Conservation (phyloP, 192 early-diverging fungal species). For the Umbelopsis ramanniana region DNA sequence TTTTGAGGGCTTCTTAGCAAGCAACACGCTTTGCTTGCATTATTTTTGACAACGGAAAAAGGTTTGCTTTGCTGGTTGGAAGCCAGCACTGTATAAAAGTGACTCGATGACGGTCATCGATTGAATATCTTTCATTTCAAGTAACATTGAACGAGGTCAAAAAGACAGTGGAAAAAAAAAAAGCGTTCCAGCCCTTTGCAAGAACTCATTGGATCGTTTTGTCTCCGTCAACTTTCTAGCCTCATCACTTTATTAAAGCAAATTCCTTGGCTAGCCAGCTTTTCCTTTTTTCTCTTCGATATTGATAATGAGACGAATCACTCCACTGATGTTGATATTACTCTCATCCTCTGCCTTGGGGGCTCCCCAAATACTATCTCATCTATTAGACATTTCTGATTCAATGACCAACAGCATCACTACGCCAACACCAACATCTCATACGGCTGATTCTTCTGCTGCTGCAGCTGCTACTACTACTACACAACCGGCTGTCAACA, state of each 20-base stretch:
- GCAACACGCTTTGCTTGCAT: too few species aligned
- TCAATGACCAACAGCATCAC: neutral
- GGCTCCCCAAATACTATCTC: neutral
- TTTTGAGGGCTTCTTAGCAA: too few species aligned
- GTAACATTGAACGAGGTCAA: constrained; percentile 16
- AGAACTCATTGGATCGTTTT: neutral
- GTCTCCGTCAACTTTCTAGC: constrained; percentile 7
- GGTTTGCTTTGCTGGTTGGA: neutral
- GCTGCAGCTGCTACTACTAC: neutral
- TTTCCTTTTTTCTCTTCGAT: neutral
- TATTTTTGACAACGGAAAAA: constrained; percentile 4
- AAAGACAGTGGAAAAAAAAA: neutral
- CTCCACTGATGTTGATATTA: neutral
- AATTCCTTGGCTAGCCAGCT: neutral
- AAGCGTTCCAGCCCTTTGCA: constrained; percentile 18
- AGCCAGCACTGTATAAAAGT: neutral
- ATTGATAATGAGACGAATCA: constrained; percentile 7
- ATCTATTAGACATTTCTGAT: constrained; percentile 3
- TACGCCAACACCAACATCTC: neutral
- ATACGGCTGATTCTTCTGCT: neutral
- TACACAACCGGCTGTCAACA: neutral
- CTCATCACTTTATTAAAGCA: constrained; percentile 3
- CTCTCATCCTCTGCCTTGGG: neutral
- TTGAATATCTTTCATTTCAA: constrained; percentile 8
- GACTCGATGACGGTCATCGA: neutral